Conservation (phyloP, 2,329 filamentous ascomycete genomes). For the Chaetomium sp. region DNA sequence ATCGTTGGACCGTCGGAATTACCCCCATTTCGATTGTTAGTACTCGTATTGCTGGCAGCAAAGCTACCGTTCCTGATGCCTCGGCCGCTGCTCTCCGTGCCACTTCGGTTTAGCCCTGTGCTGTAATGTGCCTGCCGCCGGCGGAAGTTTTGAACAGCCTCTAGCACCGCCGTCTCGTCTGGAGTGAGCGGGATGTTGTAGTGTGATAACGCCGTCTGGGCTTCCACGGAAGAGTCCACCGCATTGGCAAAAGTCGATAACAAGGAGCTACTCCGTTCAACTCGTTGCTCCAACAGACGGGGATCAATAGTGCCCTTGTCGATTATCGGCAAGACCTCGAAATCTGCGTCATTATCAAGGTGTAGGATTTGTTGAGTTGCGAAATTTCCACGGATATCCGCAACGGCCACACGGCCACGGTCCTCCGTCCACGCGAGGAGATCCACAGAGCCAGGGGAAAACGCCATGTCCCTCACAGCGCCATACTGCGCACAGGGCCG, state of each 20-base stretch:
- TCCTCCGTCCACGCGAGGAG: conserved; percentile 93
- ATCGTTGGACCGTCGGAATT: neutral
- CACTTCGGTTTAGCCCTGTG: neutral
- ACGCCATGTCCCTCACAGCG: conserved; percentile 84
- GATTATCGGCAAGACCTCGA: conserved; percentile 50
- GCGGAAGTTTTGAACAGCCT: conserved; percentile 49
- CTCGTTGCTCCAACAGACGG: conserved; percentile 34
- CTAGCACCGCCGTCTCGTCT: conserved; percentile 51
- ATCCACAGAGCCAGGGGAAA: conserved; percentile 84
- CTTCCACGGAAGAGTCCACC: conserved; percentile 27
- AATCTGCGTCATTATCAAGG: conserved; percentile 52
- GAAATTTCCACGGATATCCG: conserved; percentile 64
- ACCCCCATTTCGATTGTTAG: too few species aligned
- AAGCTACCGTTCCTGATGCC: conserved; percentile 24
- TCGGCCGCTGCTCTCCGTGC: conserved; percentile 9
- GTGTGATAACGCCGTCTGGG: conserved; percentile 33
- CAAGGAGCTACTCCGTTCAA: conserved; percentile 41
- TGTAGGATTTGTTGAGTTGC: conserved; percentile 61
- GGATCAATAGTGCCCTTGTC: conserved; percentile 50
- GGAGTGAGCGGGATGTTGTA: conserved; percentile 46
- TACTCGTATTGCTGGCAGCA: neutral
- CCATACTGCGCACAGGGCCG: conserved; percentile 63
- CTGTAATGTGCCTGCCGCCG: conserved; percentile 38
- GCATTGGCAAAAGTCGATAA: conserved; percentile 42
- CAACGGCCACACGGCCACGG: conserved; percentile 66